These are phyloP conservation scores for Fusarium scirpi DNA, from an alignment of 2,329 filamentous ascomycete genomes.

Conservation along the genomic window DNA sequence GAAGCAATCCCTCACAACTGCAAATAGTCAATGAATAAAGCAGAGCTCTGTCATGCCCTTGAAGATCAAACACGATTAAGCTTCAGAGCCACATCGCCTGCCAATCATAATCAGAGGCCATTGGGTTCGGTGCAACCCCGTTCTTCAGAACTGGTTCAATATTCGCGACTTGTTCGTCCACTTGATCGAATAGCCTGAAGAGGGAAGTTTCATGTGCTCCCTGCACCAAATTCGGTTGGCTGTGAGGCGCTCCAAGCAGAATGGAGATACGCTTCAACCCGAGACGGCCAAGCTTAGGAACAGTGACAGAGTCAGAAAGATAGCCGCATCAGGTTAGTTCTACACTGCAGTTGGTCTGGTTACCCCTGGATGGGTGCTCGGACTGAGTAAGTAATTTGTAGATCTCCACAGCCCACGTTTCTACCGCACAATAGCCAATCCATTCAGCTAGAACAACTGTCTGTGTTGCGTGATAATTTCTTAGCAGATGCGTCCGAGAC, in stretches of 20 bases:
- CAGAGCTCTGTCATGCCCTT: conserved; percentile 17
- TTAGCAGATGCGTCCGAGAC: background rate
- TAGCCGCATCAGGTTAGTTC: conserved; percentile 29
- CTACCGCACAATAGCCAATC: conserved; percentile 21
- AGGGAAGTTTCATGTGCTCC: conserved; percentile 32
- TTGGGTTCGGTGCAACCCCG: background rate
- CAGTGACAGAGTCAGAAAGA: background rate
- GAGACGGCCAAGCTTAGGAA: conserved; percentile 22
- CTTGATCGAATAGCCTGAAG: conserved; percentile 6
- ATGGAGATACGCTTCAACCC: conserved; percentile 12
- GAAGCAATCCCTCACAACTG: conserved; percentile 19
- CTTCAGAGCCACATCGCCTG: background rate
- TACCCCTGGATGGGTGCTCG: conserved; percentile 38
- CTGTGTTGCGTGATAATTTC: conserved; percentile 29
- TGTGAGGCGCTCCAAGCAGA: conserved; percentile 22
- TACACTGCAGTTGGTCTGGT: background rate
- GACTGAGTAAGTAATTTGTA: conserved; percentile 26
- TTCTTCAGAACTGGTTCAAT: conserved; percentile 13
- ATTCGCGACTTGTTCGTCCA: conserved; percentile 5
- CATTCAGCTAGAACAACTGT: conserved; percentile 17
- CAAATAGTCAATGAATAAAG: conserved; percentile 35
- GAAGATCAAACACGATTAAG: conserved; percentile 27
- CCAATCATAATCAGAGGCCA: conserved; percentile 17
- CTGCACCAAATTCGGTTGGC: conserved; percentile 22
- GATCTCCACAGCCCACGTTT: conserved; percentile 38